A percentile compares a stretch with the other conserved stretches of the same genome.
Evolutionary conservation across 805 yeast genomes (phyloP).

Genomic region (Candida manassasensis): DNA sequence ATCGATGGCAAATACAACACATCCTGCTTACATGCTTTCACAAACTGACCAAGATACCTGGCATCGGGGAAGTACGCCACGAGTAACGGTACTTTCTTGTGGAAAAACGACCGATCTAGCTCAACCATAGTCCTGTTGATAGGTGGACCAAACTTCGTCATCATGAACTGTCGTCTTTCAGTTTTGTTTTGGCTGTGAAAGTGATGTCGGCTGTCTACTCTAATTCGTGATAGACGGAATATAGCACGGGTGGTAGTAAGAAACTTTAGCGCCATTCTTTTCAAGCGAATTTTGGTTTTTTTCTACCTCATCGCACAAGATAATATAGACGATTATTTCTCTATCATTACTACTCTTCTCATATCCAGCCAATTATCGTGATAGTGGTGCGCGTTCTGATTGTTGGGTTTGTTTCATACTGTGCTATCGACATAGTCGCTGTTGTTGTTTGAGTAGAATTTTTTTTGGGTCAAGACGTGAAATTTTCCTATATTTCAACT

Average conservation of each 20-base stretch:
- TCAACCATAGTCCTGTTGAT: conserved; percentile 56
- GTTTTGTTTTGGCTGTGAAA: conserved; percentile 19
- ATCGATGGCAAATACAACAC: conserved; percentile 67
- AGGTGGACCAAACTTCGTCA: conserved; percentile 54
- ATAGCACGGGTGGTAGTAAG: not conserved
- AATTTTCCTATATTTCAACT: too few species aligned
- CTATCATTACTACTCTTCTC: too few species aligned
- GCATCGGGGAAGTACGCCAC: conserved; percentile 72
- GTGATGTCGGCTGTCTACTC: not conserved
- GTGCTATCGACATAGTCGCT: too few species aligned
- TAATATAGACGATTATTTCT: too few species aligned
- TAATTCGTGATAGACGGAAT: not conserved
- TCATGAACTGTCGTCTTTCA: conserved; percentile 24
- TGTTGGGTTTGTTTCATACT: too few species aligned
- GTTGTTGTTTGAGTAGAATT: too few species aligned
- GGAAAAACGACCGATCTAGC: conserved; percentile 65
- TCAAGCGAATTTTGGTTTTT: not conserved
- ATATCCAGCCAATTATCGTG: too few species aligned
- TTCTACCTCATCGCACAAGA: conserved; percentile 1
- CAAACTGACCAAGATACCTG: conserved; percentile 51
- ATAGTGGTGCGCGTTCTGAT: too few species aligned
- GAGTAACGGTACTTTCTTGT: conserved; percentile 51
- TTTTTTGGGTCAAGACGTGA: too few species aligned
- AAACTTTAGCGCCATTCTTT: not conserved
- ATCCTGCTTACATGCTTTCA: conserved; percentile 54